phyloP scores from a whole-genome alignment of 78 protist genomes.

The Planoprotostelium fungivorum region DNA sequence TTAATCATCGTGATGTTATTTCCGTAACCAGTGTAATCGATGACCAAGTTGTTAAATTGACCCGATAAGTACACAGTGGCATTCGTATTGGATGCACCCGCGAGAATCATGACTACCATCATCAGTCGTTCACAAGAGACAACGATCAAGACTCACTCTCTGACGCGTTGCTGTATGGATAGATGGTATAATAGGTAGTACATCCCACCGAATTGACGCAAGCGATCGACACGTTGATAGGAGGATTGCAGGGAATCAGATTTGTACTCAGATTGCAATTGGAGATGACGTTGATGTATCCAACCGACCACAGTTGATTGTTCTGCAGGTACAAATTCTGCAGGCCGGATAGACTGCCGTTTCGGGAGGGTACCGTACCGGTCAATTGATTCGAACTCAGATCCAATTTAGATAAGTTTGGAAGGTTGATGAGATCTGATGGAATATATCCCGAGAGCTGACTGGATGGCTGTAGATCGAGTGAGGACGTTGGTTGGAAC shows the following conservation, averaged over 20 bases:
- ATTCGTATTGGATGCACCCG: not conserved
- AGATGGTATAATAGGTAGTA: not conserved
- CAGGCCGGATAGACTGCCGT: slow-evolving; percentile 13
- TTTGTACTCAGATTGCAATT: not conserved
- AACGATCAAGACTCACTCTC: not conserved
- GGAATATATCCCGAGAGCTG: too few relatives aligned
- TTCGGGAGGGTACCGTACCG: slow-evolving; percentile 28
- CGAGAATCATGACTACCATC: not conserved
- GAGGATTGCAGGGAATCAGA: slow-evolving; percentile 13
- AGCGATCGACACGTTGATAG: not conserved
- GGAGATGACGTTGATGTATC: not conserved
- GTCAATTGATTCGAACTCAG: slow-evolving; percentile 44
- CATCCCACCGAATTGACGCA: too few relatives aligned
- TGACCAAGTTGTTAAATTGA: not conserved
- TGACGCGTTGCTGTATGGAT: not conserved
- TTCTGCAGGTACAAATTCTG: slow-evolving; percentile 40
- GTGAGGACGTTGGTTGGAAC: too few relatives aligned
- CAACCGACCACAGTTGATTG: slow-evolving; percentile 14
- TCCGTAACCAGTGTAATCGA: not conserved
- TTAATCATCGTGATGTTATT: not conserved
- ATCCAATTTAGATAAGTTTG: slow-evolving; percentile 32
- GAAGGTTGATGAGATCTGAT: slow-evolving; percentile 20
- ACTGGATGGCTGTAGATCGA: too few relatives aligned
- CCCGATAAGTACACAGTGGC: not conserved
- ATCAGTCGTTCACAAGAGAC: not conserved